Evolutionary conservation across 2,329 filamentous ascomycete species (phyloP), one percentile per base, ranked within the genome.

Genomic region (Fusarium metavorans): DNA sequence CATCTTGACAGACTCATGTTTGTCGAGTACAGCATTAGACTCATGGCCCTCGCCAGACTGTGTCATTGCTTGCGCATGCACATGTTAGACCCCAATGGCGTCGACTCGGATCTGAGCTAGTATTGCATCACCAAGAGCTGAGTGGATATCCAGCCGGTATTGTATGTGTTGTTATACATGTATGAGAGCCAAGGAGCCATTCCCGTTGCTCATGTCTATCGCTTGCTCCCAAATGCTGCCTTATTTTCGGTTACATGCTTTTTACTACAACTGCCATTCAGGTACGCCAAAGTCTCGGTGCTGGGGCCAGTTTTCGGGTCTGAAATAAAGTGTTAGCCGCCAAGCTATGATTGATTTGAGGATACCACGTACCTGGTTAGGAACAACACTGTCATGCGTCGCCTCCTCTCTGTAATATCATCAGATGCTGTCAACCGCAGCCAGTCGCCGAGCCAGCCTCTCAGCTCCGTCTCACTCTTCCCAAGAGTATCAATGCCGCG

Each of bases 401-500:
- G 81, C 73, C 81, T 81, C 76, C 80, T 80, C 78, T 85, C 84
- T 18, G 76, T 74, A 18, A 81, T 74, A 18, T 83, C 81, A 67
- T 82, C 82, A 3, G 80, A 81, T 18, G 81, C 81, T 23, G 87
- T 86, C 76, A 85, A 78, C n/a, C 81, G 78, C 56, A 91, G 75
- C 89, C 88, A 90, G 64, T 83, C 80, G 25, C 80, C 82, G 50
- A 91, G 79, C 76, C 82, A 78, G 10, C 77, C 79, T 70, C 87
- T 82, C 73, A 95, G 77, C 69, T 90, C 88, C 2, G 83, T 81
- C 76, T 94, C 91, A 25, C 88, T 89, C 67, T 88, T 87, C 4
- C 83, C 87, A 30, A 90, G 74, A 11, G 90, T 87, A 76, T 90
- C 84, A 39, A 93, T 86, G 1, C 92, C 94, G 16, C 93, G 87